Percentiles rank a stretch among this genome's conserved stretches.
Evolutionary conservation across 2,329 filamentous ascomycete species (phyloP).

Genomic region (Aspergillus japonicus): DNA sequence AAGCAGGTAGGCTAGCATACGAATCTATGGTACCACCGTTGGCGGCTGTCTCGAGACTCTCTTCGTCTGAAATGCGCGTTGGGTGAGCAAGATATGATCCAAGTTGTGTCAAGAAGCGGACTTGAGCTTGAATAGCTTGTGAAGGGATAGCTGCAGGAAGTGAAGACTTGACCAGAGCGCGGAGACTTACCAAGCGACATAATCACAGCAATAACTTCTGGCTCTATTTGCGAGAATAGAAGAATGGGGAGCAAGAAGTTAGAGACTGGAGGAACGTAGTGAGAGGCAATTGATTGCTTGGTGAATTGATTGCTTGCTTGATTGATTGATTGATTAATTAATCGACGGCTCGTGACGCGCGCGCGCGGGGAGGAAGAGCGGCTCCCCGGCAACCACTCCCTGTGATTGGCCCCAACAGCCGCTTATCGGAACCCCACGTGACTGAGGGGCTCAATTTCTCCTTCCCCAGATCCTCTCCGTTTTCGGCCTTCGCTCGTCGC

Average conservation of each 20-base stretch:
- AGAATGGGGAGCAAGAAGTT: conserved; percentile 9
- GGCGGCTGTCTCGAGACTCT: conserved; percentile 56
- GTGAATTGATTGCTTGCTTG: not conserved
- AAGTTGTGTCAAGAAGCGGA: not conserved
- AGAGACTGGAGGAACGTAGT: not conserved
- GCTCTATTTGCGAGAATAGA: not conserved
- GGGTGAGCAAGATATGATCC: conserved; percentile 2
- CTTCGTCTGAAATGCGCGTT: conserved; percentile 44
- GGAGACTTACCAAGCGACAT: conserved; percentile 31
- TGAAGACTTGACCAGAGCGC: not conserved
- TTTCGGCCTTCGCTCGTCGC: conserved; percentile 9
- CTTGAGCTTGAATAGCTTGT: not conserved
- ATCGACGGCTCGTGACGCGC: conserved; percentile 11
- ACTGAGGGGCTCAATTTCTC: conserved; percentile 18
- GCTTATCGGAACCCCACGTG: conserved; percentile 26
- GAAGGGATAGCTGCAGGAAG: not conserved
- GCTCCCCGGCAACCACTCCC: conserved; percentile 6
- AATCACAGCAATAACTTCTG: conserved; percentile 1
- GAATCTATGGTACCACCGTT: conserved; percentile 59
- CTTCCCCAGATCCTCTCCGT: conserved; percentile 1
- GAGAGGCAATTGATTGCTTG: not conserved
- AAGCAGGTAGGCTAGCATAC: conserved; percentile 42
- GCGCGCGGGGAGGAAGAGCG: conserved; percentile 15
- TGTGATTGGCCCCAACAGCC: conserved; percentile 17
- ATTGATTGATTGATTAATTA: conserved; percentile 1